Conservation (phyloP, 2,329 filamentous ascomycete genomes). For the Pseudogymnoascus sp. region DNA sequence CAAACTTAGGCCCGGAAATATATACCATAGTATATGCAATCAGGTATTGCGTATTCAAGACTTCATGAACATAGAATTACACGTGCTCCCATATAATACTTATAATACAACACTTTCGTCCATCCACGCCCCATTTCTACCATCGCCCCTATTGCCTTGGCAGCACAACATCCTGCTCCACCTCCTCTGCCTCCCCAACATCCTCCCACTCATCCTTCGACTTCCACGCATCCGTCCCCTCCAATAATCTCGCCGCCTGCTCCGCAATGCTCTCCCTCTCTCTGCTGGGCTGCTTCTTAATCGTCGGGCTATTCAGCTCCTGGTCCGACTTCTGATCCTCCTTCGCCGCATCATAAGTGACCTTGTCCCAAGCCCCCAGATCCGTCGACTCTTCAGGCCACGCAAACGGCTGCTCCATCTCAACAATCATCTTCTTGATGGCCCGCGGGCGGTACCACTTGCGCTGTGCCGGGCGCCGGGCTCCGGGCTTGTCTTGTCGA, state of each 20-base stretch:
- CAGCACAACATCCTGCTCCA: conserved; percentile 23
- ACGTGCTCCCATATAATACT: conserved; percentile 7
- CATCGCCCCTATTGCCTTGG: conserved; percentile 4
- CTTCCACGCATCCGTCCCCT: conserved; percentile 53
- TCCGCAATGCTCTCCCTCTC: conserved; percentile 40
- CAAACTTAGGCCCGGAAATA: background rate
- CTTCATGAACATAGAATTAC: conserved; percentile 8
- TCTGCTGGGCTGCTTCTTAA: conserved; percentile 23
- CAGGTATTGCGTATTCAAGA: background rate
- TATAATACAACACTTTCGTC: conserved; percentile 6
- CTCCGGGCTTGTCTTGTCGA: conserved; percentile 38
- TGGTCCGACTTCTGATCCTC: conserved; percentile 35
- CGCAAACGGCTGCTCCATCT: conserved; percentile 78
- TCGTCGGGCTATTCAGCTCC: conserved; percentile 24
- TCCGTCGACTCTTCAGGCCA: conserved; percentile 67
- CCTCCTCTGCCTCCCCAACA: conserved; percentile 25
- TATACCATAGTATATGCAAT: background rate
- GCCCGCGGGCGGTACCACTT: conserved; percentile 60
- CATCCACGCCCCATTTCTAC: conserved; percentile 10
- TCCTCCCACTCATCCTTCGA: conserved; percentile 34
- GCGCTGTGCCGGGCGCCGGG: conserved; percentile 36
- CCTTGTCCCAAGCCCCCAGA: conserved; percentile 52
- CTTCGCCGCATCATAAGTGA: conserved; percentile 45
- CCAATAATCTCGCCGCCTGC: conserved; percentile 55
- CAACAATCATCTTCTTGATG: conserved; percentile 90